phyloP scores from a whole-genome alignment of 805 yeast genomes.

The Candida oleophila region DNA sequence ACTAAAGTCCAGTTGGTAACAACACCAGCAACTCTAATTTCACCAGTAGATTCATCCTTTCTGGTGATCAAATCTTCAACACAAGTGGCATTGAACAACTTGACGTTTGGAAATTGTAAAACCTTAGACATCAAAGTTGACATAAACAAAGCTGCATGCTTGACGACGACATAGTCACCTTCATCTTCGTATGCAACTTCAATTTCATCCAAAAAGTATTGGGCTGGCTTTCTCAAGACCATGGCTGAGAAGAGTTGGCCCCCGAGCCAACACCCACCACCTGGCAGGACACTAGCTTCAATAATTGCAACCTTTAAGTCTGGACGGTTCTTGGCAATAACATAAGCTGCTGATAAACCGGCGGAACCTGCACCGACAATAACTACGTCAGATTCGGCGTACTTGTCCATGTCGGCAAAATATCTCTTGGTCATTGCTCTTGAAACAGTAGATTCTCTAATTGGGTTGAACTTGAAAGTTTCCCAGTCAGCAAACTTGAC shows the following conservation, averaged over 20 bases:
- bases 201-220: slow-evolving; percentile 60
- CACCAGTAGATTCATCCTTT: slow-evolving; percentile 53
- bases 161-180: slow-evolving; percentile 77
- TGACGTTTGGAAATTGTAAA: slow-evolving; percentile 68
- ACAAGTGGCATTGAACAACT: slow-evolving; percentile 76
- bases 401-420: slow-evolving; percentile 69
- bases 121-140: slow-evolving; percentile 70
- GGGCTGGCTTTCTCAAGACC: slow-evolving; percentile 81
- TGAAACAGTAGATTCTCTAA: slow-evolving; percentile 75
- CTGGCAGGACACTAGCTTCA: slow-evolving; percentile 74
- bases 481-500: slow-evolving; percentile 60
- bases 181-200: slow-evolving; percentile 72
- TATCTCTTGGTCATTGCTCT: slow-evolving; percentile 79
- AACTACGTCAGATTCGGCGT: slow-evolving; percentile 72
- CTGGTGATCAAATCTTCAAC: slow-evolving; percentile 80
- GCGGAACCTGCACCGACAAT: slow-evolving; percentile 80
- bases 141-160: slow-evolving; percentile 77
- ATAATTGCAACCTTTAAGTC: slow-evolving; percentile 71
- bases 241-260: slow-evolving; percentile 77
- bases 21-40: slow-evolving; percentile 70
- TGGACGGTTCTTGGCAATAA: slow-evolving; percentile 70
- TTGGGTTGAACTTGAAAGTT: slow-evolving; percentile 64
- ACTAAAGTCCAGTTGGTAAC: slow-evolving; percentile 84
- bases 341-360: slow-evolving; percentile 75
- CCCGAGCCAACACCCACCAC: slow-evolving; percentile 80